Evolutionary conservation across 164 flowering plant genomes (phyloP).

Genomic region (Sedum album): DNA sequence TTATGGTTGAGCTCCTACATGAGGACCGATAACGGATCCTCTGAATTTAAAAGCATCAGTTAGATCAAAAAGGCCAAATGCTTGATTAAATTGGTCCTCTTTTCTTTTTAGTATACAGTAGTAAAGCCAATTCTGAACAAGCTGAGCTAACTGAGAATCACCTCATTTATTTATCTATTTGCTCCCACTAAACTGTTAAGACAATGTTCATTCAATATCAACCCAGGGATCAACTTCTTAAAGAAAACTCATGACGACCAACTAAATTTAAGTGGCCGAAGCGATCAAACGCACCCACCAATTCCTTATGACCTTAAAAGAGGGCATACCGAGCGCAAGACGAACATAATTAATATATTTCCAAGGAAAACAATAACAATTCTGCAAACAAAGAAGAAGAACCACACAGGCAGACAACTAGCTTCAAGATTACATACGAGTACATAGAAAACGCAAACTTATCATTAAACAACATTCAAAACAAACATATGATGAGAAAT

Average conservation of each 20-base stretch:
- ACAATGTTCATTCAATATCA: slow-evolving; percentile 33
- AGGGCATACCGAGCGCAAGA: too few species aligned
- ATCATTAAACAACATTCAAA: too few species aligned
- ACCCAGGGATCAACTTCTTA: slow-evolving; percentile 37
- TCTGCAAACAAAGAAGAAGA: too few species aligned
- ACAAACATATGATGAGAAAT: too few species aligned
- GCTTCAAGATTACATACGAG: too few species aligned
- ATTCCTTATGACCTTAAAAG: too few species aligned
- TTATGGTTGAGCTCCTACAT: slow-evolving; percentile 25
- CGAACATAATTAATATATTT: too few species aligned
- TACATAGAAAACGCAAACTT: too few species aligned
- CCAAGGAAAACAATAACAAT: too few species aligned
- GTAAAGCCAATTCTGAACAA: slow-evolving; percentile 19
- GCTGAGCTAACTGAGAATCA: slow-evolving; percentile 43
- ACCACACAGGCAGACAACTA: too few species aligned
- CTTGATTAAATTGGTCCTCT: slow-evolving; percentile 20
- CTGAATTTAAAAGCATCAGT: slow-evolving; percentile 39
- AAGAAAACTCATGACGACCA: slow-evolving; percentile 44
- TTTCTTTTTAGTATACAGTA: slow-evolving; percentile 18
- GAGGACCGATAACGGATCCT: slow-evolving; percentile 26
- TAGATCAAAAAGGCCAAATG: slow-evolving; percentile 33
- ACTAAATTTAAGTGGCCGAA: slow-evolving; percentile 33
- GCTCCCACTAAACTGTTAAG: slow-evolving; percentile 47
- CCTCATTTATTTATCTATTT: slow-evolving; percentile 43
- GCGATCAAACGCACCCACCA: slow-evolving; percentile 46